Percentiles rank a stretch among this genome's conserved stretches.
These are phyloP conservation scores for Cicer cuneatum DNA, from an alignment of 306 rosid genomes.

Conservation along the genomic window DNA sequence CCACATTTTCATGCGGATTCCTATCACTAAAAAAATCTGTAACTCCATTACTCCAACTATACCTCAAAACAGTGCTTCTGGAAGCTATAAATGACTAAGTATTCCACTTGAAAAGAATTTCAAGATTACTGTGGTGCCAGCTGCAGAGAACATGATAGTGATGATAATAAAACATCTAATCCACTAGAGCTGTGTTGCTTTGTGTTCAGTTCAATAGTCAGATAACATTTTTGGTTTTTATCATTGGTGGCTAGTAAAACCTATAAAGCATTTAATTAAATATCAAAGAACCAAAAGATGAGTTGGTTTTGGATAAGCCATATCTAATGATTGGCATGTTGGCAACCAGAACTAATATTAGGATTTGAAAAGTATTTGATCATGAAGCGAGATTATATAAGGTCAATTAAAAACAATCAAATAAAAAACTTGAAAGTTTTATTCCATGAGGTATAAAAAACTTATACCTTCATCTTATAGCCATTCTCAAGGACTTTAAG, in stretches of 20 bases:
- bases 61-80: constrained; percentile 7
- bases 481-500: constrained; percentile 98
- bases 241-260: constrained; percentile 2
- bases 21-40: neutral
- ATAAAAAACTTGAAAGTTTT: constrained; percentile 18
- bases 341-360: constrained; percentile 18
- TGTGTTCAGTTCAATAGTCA: constrained; percentile 22
- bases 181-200: neutral
- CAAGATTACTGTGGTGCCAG: constrained; percentile 7
- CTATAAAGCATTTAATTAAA: constrained; percentile 8
- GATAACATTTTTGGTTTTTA: neutral
- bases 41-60: constrained; percentile 1
- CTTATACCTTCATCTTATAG: constrained; percentile 89
- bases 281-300: constrained; percentile 26
- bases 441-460: constrained; percentile 1
- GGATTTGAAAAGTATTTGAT: constrained; percentile 21
- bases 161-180: neutral
- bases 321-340: constrained; percentile 5
- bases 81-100: constrained; percentile 11
- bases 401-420: neutral
- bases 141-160: neutral
- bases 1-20: constrained; percentile 15
- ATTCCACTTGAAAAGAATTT: constrained; percentile 31
- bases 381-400: constrained; percentile 9
- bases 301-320: constrained; percentile 19